Percentiles rank a stretch among this genome's conserved stretches.
Evolutionary conservation across 2,329 filamentous ascomycete species (phyloP).

Genomic region (Neofusicoccum parvum): DNA sequence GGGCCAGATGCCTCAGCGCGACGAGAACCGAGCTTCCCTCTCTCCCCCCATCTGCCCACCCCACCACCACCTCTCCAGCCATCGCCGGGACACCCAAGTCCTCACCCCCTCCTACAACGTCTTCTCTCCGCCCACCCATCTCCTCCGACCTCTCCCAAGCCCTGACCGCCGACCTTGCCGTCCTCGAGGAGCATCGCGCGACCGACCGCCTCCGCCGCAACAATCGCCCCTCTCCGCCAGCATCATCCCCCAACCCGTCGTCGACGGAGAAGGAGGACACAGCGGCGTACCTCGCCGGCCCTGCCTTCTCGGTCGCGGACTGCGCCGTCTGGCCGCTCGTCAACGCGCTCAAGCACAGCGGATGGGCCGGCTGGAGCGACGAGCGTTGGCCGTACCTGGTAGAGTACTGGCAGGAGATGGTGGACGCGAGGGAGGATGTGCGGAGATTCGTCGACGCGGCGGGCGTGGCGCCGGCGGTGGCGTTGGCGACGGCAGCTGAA

Average conservation of each 20-base stretch:
- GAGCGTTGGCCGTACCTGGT: not conserved
- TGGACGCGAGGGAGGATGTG: not conserved
- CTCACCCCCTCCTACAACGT: not conserved
- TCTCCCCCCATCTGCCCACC: constrained; percentile 26
- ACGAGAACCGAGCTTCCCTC: constrained; percentile 29
- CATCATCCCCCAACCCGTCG: not conserved
- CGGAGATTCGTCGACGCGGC: not conserved
- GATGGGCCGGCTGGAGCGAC: constrained; percentile 21
- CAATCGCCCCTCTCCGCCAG: not conserved
- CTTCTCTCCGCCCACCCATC: constrained; percentile 22
- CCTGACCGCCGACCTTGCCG: constrained; percentile 26
- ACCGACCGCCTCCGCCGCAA: not conserved
- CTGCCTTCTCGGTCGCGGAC: constrained; percentile 36
- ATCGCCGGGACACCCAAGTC: not conserved
- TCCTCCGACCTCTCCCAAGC: constrained; percentile 22
- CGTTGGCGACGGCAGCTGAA: not conserved
- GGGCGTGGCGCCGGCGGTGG: not conserved
- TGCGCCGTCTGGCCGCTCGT: constrained; percentile 37
- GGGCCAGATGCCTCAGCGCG: constrained; percentile 20
- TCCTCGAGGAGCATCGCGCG: constrained; percentile 28
- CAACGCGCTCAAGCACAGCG: constrained; percentile 30
- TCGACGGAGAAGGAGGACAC: not conserved
- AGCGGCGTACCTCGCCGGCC: constrained; percentile 31
- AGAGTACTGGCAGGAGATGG: not conserved
- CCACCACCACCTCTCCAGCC: not conserved